Base-by-base conservation (phyloP, 2,329 filamentous ascomycete species). In the Sporothrix humicola region DNA sequence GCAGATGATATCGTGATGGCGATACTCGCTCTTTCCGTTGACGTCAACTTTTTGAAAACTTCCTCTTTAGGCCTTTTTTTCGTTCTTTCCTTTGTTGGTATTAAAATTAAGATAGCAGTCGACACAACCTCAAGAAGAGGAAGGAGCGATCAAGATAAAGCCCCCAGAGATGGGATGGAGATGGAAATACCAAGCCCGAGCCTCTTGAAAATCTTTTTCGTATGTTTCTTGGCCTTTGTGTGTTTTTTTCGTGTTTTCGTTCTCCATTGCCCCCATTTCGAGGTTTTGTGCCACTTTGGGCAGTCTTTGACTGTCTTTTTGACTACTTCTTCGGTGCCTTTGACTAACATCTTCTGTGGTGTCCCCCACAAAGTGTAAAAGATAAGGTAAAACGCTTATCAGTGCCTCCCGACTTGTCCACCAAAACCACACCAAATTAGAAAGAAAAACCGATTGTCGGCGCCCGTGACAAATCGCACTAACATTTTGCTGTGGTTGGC, bases 401-500 rank as follows among this genome's bases (percentile, higher is more conserved):
- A 42, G 58, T n/a, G 15, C 26, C 63, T 37, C 31, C 31, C 31
- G 31, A 37, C 31, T 37, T 37, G 31, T 37, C 31, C 31, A 37
- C 31, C 31, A 37, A 37, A 37, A 37, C 31, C 31, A 37, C 63
- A 13, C 42, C 63, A n/a, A 68, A 20, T n/a, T 1, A 63, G 9
- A 61, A 37, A 61, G 44, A 54, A 69, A 54, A 56, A 23, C 66
- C 65, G 59, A 66, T 56, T 72, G 48, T 56, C n/a, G 71, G 23
- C 46, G n/a, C n/a, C 20, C 31, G 46, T 72, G 71, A 72, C 71
- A 72, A 66, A 72, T 65, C 58, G 56, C 69, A 26, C 56, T 48
- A 71, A 37, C 31, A 3, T 2, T 37, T 5, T 37, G 31, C 31
- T 37, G 31, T 5, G 31, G 31, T 37, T 37, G 31, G 31, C 31